phyloP scores from a whole-genome alignment of 1,284 basidiomycete genomes.

The Cerrena zonata region DNA sequence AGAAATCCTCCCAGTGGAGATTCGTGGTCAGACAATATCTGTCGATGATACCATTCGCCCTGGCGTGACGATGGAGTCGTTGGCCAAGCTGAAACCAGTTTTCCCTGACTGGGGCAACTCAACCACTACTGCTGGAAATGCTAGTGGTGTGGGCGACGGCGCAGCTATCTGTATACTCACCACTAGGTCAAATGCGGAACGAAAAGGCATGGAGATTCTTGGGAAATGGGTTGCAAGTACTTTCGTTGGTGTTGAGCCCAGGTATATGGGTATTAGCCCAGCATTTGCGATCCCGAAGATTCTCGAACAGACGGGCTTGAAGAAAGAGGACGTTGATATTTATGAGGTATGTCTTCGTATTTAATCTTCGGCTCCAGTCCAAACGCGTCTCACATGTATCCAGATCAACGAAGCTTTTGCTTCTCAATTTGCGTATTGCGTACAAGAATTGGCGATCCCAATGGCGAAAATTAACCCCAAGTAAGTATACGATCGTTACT shows the following conservation, averaged over 20 bases:
- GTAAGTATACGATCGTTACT: slow-evolving; percentile 32
- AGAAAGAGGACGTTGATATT: slow-evolving; percentile 80
- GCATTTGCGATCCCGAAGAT: slow-evolving; percentile 80
- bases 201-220: slow-evolving; percentile 80
- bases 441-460: slow-evolving; percentile 74
- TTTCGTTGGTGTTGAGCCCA: slow-evolving; percentile 81
- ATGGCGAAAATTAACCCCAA: slow-evolving; percentile 86
- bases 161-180: slow-evolving; percentile 88
- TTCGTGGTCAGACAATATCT: slow-evolving; percentile 51
- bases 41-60: slow-evolving; percentile 80
- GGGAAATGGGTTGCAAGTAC: slow-evolving; percentile 84
- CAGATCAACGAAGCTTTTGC: slow-evolving; percentile 83
- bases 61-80: slow-evolving; percentile 66
- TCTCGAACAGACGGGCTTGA: slow-evolving; percentile 67
- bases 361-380: background rate
- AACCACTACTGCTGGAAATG: slow-evolving; percentile 83
- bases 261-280: slow-evolving; percentile 83
- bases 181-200: slow-evolving; percentile 76
- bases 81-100: slow-evolving; percentile 64
- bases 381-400: background rate
- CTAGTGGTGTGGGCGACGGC: slow-evolving; percentile 92
- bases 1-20: slow-evolving; percentile 75
- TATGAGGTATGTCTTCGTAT: slow-evolving; percentile 59
- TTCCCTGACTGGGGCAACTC: slow-evolving; percentile 76
- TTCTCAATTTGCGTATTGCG: slow-evolving; percentile 73